Evolutionary conservation across 2,329 filamentous ascomycete genomes (phyloP).

Genomic region (Pseudopyrenochaeta lycopersici): DNA sequence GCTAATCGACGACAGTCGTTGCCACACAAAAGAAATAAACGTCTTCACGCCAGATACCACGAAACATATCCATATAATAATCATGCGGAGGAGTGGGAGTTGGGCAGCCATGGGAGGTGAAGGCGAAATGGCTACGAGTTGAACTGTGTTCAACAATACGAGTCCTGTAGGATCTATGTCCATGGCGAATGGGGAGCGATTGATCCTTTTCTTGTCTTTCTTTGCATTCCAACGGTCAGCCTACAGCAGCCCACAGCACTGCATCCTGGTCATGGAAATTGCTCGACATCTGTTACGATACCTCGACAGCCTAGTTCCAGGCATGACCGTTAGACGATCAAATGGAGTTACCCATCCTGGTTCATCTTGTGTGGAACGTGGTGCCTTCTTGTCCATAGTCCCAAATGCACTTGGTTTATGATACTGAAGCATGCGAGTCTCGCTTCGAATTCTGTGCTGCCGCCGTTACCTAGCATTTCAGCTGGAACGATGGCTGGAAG

Average conservation of each 20-base stretch:
- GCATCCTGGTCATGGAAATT: constrained; percentile 21
- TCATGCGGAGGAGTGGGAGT: constrained; percentile 28
- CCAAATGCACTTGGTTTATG: constrained; percentile 13
- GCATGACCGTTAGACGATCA: constrained; percentile 41
- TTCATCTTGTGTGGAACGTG: constrained; percentile 7
- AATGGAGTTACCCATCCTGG: constrained; percentile 42
- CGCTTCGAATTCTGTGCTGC: no score
- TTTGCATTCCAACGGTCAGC: constrained; percentile 43
- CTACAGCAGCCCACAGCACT: constrained; percentile 28
- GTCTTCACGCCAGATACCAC: constrained; percentile 34
- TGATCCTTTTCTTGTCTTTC: constrained; percentile 47
- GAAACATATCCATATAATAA: constrained; percentile 43
- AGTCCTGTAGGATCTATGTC: constrained; percentile 44
- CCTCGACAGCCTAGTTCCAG: constrained; percentile 29
- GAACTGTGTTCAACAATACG: constrained; percentile 35
- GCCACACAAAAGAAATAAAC: constrained; percentile 33
- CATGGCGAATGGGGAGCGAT: constrained; percentile 48
- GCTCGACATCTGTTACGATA: constrained; percentile 32
- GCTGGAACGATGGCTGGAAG: no score
- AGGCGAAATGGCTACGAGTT: constrained; percentile 31
- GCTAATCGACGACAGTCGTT: constrained; percentile 38
- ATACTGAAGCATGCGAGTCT: not conserved
- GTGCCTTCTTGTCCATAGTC: constrained; percentile 33
- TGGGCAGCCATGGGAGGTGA: constrained; percentile 27
- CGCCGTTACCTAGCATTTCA: no score